Conservation (phyloP, 768 basidiomycete species). For the Hypholoma fasciculare region DNA sequence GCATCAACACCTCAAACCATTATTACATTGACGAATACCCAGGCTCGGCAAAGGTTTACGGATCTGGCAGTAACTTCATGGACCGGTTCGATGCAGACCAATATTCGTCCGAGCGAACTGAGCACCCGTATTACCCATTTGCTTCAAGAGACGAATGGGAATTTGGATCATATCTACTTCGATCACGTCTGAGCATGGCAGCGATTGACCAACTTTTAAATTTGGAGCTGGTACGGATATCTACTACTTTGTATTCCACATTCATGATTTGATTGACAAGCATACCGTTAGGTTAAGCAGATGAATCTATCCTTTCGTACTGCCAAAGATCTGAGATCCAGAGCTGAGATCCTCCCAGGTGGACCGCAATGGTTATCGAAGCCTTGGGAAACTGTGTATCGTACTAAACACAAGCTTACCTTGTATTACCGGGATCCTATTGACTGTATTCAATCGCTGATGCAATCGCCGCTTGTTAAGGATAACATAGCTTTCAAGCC, state of each 20-base stretch:
- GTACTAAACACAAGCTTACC: neutral
- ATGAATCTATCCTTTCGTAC: constrained; percentile 23
- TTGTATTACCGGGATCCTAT: neutral
- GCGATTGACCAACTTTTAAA: constrained; percentile 25
- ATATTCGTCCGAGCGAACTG: constrained; percentile 12
- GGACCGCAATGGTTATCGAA: constrained; percentile 25
- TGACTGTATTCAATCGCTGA: neutral
- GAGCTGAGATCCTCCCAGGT: constrained; percentile 25
- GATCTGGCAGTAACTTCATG: constrained; percentile 18
- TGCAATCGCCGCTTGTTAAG: neutral
- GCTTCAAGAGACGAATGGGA: constrained; percentile 29
- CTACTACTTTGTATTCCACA: neutral
- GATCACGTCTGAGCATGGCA: constrained; percentile 27
- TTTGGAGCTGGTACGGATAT: constrained; percentile 22
- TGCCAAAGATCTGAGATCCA: constrained; percentile 24
- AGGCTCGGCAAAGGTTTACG: neutral
- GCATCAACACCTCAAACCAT: neutral
- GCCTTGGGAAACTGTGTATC: constrained; percentile 8
- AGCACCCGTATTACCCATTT: constrained; percentile 32
- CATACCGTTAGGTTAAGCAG: constrained; percentile 9
- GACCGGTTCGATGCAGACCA: constrained; percentile 25
- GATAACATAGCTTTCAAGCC: constrained; percentile 6
- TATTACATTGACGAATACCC: neutral
- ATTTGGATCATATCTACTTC: constrained; percentile 25
- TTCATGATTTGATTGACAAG: too few relatives aligned